phyloP scores from a whole-genome alignment of 164 flowering plant species.

The Akebia trifoliata region DNA sequence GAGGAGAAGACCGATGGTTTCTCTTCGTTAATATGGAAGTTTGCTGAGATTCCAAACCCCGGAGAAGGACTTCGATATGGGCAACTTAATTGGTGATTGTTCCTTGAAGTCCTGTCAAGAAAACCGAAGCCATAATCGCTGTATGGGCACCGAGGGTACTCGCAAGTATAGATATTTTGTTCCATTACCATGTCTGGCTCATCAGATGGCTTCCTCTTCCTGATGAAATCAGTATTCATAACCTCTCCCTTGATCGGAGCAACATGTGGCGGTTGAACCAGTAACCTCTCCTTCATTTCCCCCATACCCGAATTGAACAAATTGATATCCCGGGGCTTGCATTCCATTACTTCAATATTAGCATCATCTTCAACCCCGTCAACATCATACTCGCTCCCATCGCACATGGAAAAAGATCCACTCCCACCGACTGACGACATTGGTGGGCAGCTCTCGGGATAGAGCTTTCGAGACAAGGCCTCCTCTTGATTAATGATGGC shows the following conservation, averaged over 20 bases:
- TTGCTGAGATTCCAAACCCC: constrained; percentile 20
- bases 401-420: constrained; percentile 23
- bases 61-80: constrained; percentile 23
- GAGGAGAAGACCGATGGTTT: constrained; percentile 26
- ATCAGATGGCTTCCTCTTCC: constrained; percentile 38
- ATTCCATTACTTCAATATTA: constrained; percentile 23
- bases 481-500: constrained; percentile 61
- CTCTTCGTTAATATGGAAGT: constrained; percentile 27
- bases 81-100: constrained; percentile 55
- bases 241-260: constrained; percentile 34
- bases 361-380: constrained; percentile 39
- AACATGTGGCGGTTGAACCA: constrained; percentile 17
- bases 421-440: constrained; percentile 25
- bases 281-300: constrained; percentile 8
- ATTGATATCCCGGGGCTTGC: constrained; percentile 28
- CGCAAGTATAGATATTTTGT: constrained; percentile 40
- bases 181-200: constrained; percentile 31
- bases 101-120: constrained; percentile 41
- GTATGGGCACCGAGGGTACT: constrained; percentile 41
- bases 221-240: constrained; percentile 18
- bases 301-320: constrained; percentile 26
- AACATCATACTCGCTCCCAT: constrained; percentile 39
- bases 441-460: constrained; percentile 47
- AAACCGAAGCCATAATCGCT: constrained; percentile 40
- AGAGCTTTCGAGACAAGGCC: constrained; percentile 31